Percentiles rank a stretch among this genome's conserved stretches.
Conservation (phyloP, 495 filamentous ascomycete species). For the Choiromyces venosus region DNA sequence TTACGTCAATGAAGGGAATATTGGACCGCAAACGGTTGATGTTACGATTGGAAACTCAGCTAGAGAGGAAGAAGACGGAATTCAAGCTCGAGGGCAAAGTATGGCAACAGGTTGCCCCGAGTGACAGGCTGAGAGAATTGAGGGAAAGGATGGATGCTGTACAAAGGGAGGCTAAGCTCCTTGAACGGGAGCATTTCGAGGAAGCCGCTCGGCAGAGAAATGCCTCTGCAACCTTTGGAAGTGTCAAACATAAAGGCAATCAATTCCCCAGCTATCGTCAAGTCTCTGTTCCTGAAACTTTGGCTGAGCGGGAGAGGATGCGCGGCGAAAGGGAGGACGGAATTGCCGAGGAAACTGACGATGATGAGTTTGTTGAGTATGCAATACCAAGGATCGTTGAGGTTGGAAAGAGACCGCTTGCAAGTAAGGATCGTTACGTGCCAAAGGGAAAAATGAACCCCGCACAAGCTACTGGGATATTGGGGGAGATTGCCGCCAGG, state of each 20-base stretch:
- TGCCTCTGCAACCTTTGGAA: constrained; percentile 31
- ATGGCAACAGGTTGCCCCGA: constrained; percentile 81
- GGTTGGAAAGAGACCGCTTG: constrained; percentile 22
- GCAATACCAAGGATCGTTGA: constrained; percentile 47
- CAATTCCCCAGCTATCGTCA: constrained; percentile 11
- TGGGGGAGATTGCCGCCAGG: constrained; percentile 76
- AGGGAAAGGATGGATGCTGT: constrained; percentile 87
- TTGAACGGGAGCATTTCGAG: constrained; percentile 49
- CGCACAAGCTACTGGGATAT: constrained; percentile 64
- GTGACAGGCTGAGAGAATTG: constrained; percentile 83
- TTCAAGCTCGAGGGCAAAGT: constrained; percentile 95
- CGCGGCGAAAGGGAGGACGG: constrained; percentile 21
- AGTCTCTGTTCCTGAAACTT: constrained; percentile 28
- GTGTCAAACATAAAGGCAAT: constrained; percentile 11
- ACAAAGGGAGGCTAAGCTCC: constrained; percentile 44
- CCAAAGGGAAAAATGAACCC: constrained; percentile 69
- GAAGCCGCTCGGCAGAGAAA: constrained; percentile 48
- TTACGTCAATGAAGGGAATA: constrained; percentile 82
- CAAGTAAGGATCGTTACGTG: constrained; percentile 25
- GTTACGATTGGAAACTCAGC: constrained; percentile 84
- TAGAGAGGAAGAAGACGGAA: constrained; percentile 95
- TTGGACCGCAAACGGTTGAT: constrained; percentile 87
- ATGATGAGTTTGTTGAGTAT: constrained; percentile 44
- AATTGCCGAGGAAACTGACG: constrained; percentile 40
- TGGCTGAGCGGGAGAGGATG: constrained; percentile 32